Base-by-base conservation (phyloP, 805 yeast genomes). In the Metschnikowia cubensis region DNA sequence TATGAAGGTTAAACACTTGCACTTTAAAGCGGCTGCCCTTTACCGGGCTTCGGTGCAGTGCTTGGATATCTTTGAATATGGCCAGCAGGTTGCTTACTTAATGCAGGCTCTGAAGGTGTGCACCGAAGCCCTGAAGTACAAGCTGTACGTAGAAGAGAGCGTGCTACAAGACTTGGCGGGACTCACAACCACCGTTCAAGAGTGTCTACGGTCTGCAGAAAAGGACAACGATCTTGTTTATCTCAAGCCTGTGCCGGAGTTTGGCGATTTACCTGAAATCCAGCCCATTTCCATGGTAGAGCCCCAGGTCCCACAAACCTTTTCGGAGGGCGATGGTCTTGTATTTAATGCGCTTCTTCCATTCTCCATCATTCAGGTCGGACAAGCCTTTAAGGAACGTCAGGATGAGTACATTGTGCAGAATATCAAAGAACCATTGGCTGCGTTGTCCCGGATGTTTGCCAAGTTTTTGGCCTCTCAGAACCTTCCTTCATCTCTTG, bases 211-310 rank as follows among this genome's bases (percentile, higher is more conserved):
- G 15, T 70, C 77, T 2, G 81, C 91, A 0, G 89, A 86, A 55
- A 77, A 83, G 55, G 97, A 90, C 56, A 90, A 90, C 62, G 91
- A 89, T 59, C 71, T 89, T 57, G 83, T 91, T 5, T 88, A 89
- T 64, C 67, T 87, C 36, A 84, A 86, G 50, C 68, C 71, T 1
- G 82, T 89, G 0, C 95, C 96, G 0, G 57, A 53, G 1, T 59
- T 56, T 6, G 50, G 60, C 0, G 69, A 73, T 1, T 56, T 82
- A 1, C 70, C 79, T 0, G 58, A 70, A 0, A 69, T 83, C 3
- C 60, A 66, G 1, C 77, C 77, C 1, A 83, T 82, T 0, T 64
- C 77, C 4, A 80, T 86, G 75, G 89, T 85, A 1, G 79, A 79
- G 46, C 68, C 81, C 0, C 54, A 67, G 37, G 68, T 67, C 2